Evolutionary conservation across 208 protist genomes (phyloP).

Genomic region (Leishmania tarentolae): DNA sequence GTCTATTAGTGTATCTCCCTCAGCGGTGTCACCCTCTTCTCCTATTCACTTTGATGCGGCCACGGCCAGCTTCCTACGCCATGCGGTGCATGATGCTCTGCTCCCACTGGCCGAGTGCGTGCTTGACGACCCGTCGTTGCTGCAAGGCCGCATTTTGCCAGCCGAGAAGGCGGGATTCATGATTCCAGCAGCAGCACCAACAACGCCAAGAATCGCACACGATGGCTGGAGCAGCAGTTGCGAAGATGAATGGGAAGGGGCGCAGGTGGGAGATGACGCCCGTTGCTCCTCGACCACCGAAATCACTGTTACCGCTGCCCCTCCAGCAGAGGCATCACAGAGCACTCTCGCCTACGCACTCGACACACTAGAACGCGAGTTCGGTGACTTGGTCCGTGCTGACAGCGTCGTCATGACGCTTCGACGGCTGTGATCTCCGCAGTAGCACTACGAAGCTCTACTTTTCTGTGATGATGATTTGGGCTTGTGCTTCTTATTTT

Average conservation of each 20-base stretch:
- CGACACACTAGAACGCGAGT: conserved; percentile 18
- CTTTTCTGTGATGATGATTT: background rate
- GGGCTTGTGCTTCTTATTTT: background rate
- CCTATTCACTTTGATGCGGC: background rate
- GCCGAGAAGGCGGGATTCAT: no score
- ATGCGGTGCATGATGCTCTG: conserved; percentile 25
- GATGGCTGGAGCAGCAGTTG: conserved; percentile 16
- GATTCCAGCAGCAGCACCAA: background rate
- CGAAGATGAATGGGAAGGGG: conserved; percentile 14
- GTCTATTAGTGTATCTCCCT: background rate
- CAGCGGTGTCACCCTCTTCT: background rate
- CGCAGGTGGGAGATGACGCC: background rate
- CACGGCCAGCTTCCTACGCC: conserved; percentile 4
- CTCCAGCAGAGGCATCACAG: background rate
- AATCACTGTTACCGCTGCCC: background rate
- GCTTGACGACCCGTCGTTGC: conserved; percentile 12
- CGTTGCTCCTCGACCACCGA: background rate
- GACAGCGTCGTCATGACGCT: conserved; percentile 28
- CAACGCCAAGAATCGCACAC: background rate
- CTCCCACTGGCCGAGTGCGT: conserved; percentile 26
- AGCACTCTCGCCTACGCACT: conserved; percentile 13
- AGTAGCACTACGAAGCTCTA: background rate
- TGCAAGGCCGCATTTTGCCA: background rate
- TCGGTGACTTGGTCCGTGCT: conserved; percentile 4
- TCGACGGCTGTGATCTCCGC: conserved; percentile 9